These are phyloP conservation scores for Fraxinus pennsylvanica DNA, from an alignment of 257 asterid genomes.

Conservation along the genomic window DNA sequence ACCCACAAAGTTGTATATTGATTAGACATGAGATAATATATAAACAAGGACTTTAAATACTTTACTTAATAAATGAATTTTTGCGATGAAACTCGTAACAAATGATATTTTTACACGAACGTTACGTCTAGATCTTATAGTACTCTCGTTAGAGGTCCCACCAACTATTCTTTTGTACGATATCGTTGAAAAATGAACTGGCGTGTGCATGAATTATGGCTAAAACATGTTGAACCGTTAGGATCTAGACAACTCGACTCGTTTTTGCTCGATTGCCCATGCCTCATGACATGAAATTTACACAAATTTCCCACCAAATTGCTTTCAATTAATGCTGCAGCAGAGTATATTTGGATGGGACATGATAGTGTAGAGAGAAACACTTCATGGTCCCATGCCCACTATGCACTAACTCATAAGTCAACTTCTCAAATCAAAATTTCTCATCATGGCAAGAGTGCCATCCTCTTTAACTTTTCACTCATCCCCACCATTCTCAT, in stretches of 20 bases:
- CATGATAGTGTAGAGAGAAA: conserved; percentile 16
- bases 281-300: not conserved
- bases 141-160: not conserved
- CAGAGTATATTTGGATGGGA: conserved; percentile 20
- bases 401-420: not conserved
- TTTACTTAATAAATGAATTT: too few relatives aligned
- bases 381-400: conserved; percentile 14
- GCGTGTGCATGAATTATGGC: not conserved
- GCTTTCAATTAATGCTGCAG: conserved; percentile 19
- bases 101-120: too few relatives aligned
- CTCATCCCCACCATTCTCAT: conserved; percentile 50
- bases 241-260: not conserved
- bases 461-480: conserved; percentile 17
- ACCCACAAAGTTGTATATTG: not conserved
- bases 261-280: not conserved
- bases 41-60: too few relatives aligned
- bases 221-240: not conserved
- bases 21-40: too few relatives aligned
- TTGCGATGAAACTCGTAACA: not conserved
- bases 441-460: not conserved
- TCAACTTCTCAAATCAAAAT: conserved; percentile 18
- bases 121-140: too few relatives aligned
- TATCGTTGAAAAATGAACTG: not conserved
- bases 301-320: conserved; percentile 31
- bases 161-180: not conserved